Base-by-base conservation (phyloP, 108 stramenopile genomes). In the Fragilaria crotonensis region DNA sequence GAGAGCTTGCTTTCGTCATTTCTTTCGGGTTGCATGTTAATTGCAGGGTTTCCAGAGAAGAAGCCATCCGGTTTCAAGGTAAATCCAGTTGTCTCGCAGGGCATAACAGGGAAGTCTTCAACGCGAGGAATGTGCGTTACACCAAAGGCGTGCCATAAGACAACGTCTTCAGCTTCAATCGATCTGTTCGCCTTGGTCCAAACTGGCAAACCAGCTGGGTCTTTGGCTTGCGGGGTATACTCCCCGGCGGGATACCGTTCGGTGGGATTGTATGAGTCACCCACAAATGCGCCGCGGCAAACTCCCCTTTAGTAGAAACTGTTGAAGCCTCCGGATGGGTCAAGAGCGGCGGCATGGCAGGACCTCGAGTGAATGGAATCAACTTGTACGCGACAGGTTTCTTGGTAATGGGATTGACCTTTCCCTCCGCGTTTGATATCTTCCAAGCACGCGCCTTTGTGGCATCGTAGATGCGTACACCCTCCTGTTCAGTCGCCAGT, bases 141-240 rank as follows among this genome's bases (percentile, higher is more conserved):
- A 22, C 81, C 81, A 58, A 79, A 83, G 31, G 72, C 71, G 52
- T 79, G 81, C 81, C 81, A 83, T 17, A 83, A 28, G 7, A 83
- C 74, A 46, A 83, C 30, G 50, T 79, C 75, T 54, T 74, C 66
- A 29, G 63, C 81, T 28, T 68, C 57, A 9, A 79, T 23, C 30
- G 59, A 62, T 2, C 75, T 65, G 31, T 83, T 68, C 5, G 52
- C 65, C 29, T 48, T 23, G 0, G 60, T 80, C 79, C 79, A 84
- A 0, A 56, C 51, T 0, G 79, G 77, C 19, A 84, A 33, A 9
- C 83, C 83, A 17, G 52, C 74, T 31, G 55, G 48, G 25, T 63
- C 77, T 18, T 52, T 48, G 17, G 54, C 65, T 46, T 80, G 79
- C 9, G 74, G 74, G 0, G 78, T 73, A 49, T 76, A 80, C 25